Conservation (phyloP, 495 filamentous ascomycete genomes). For the Cryomyces antarcticus region DNA sequence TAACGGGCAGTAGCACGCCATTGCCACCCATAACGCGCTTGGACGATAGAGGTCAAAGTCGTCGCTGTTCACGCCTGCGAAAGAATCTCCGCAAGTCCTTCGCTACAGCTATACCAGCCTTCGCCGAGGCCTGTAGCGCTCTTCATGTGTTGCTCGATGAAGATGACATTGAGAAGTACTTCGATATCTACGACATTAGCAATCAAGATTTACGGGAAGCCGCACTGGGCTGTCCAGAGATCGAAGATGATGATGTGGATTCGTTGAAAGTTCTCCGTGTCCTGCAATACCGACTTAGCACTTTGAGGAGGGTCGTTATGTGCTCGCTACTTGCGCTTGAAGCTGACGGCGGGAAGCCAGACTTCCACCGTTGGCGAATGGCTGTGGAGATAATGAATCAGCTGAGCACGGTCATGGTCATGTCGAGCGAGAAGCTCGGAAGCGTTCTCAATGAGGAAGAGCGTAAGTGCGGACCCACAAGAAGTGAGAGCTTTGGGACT, state of each 20-base stretch:
- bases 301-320: conserved; percentile 59
- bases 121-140: conserved; percentile 41
- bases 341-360: conserved; percentile 61
- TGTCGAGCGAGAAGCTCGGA: conserved; percentile 36
- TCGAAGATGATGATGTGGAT: conserved; percentile 50
- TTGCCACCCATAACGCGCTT: conserved; percentile 13
- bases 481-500: too few relatives aligned
- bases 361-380: conserved; percentile 60
- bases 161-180: conserved; percentile 68
- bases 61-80: conserved; percentile 62
- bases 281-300: conserved; percentile 58
- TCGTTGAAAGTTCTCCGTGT: conserved; percentile 63
- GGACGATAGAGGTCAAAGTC: conserved; percentile 33
- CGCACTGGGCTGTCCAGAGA: conserved; percentile 34
- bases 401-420: conserved; percentile 33
- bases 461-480: conserved; percentile 28
- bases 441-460: conserved; percentile 66
- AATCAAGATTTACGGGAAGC: conserved; percentile 54
- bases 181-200: conserved; percentile 80
- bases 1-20: conserved; percentile 8
- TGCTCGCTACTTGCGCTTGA: conserved; percentile 75
- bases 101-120: conserved; percentile 44
- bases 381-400: conserved; percentile 56
- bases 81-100: conserved; percentile 49
- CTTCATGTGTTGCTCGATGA: conserved; percentile 56